A percentile compares a stretch with the other conserved stretches of the same genome.
Conservation (phyloP, 2,329 filamentous ascomycete genomes). For the Aspergillus novofumigatus region DNA sequence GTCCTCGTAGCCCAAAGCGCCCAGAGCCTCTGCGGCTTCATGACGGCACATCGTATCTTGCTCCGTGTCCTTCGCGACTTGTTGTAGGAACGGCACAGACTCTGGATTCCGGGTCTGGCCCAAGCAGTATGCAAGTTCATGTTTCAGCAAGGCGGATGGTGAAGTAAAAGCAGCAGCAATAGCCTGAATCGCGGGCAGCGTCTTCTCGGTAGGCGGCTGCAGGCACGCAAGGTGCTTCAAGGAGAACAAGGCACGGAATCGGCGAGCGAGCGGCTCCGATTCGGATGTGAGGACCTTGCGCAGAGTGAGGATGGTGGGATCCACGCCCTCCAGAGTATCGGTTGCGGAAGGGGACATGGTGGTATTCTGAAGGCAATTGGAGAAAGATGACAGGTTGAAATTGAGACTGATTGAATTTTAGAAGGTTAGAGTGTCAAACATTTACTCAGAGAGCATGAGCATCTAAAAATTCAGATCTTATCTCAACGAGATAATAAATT, state of each 20-base stretch:
- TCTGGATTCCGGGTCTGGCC: constrained; percentile 80
- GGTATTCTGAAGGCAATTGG: neutral
- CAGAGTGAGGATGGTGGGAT: constrained; percentile 40
- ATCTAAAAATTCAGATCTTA: constrained; percentile 33
- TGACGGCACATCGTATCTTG: constrained; percentile 96
- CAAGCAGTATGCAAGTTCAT: constrained; percentile 94
- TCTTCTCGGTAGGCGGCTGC: constrained; percentile 52
- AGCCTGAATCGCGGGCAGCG: constrained; percentile 64
- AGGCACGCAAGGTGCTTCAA: constrained; percentile 86
- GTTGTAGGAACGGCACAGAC: constrained; percentile 67
- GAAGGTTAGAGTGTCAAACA: constrained; percentile 1
- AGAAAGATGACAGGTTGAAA: neutral
- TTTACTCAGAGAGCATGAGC: constrained; percentile 11
- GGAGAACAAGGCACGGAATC: constrained; percentile 95
- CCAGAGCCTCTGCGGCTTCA: constrained; percentile 92
- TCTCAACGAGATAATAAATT: constrained; percentile 30
- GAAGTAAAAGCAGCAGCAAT: constrained; percentile 85
- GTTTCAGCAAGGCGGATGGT: constrained; percentile 85
- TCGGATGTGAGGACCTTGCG: constrained; percentile 77
- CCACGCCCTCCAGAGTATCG: constrained; percentile 19
- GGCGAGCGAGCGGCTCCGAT: constrained; percentile 73
- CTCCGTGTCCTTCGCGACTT: constrained; percentile 69
- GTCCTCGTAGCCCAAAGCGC: constrained; percentile 71
- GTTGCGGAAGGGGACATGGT: constrained; percentile 32
- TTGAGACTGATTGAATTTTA: neutral